These are phyloP conservation scores for Gaultheria prostrata DNA, from an alignment of 148 eudicot species.

Conservation along the genomic window DNA sequence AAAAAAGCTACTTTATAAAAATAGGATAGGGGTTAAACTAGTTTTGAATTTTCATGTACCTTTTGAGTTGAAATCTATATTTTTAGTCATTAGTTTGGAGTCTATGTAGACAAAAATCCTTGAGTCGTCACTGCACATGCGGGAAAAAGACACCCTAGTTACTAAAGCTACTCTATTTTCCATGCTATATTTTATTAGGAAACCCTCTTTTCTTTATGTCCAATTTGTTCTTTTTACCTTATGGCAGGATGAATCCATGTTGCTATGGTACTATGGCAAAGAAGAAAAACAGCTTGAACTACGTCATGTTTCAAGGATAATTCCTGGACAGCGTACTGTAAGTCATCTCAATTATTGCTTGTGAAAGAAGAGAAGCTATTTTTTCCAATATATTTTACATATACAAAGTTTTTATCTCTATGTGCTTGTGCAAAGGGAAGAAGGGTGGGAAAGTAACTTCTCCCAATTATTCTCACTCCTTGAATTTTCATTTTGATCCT, in stretches of 20 bases:
- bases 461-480: conserved; percentile 1
- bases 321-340: conserved; percentile 92
- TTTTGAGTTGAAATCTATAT: conserved; percentile 3
- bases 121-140: background rate
- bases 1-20: background rate
- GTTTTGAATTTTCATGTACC: background rate
- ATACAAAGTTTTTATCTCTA: background rate
- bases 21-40: background rate
- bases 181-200: background rate
- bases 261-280: conserved; percentile 77
- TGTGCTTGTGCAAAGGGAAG: background rate
- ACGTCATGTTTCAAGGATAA: conserved; percentile 62
- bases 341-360: conserved; percentile 26
- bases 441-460: background rate
- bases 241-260: conserved; percentile 69
- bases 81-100: background rate
- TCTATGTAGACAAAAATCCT: background rate
- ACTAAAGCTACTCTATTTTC: background rate
- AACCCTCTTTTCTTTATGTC: conserved; percentile 1
- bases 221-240: conserved; percentile 11
- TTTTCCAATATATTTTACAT: background rate
- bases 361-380: background rate
- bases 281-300: conserved; percentile 77
- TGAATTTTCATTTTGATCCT: background rate
- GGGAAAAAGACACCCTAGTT: background rate